These are phyloP conservation scores for Colletotrichum truncatum DNA, from an alignment of 2,329 filamentous ascomycete species.

Conservation along the genomic window DNA sequence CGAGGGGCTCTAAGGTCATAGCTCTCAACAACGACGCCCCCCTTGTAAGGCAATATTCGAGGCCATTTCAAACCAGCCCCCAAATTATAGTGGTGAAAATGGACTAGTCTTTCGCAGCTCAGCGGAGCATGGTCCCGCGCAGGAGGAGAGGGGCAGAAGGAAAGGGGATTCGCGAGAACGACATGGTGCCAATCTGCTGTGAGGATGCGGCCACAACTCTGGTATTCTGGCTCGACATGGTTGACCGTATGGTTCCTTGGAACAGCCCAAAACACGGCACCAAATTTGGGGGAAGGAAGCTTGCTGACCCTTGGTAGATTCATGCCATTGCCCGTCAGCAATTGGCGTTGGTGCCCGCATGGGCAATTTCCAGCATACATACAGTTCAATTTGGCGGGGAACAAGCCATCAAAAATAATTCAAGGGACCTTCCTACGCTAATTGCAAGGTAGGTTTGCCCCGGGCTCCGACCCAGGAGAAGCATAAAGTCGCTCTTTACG, in stretches of 20 bases:
- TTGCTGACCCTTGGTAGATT: slow-evolving; percentile 15
- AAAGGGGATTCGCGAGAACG: too few species aligned
- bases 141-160: not conserved
- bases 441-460: not conserved
- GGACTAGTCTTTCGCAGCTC: not conserved
- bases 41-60: slow-evolving; percentile 19
- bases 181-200: not conserved
- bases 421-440: slow-evolving; percentile 2
- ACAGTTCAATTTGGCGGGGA: not conserved
- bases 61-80: slow-evolving; percentile 16
- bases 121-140: not conserved
- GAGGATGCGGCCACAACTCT: slow-evolving; percentile 9
- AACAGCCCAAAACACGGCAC: not conserved
- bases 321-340: slow-evolving; percentile 3
- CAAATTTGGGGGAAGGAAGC: not conserved
- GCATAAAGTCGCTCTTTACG: slow-evolving; percentile 4
- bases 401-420: not conserved
- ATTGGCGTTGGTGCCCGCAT: not conserved
- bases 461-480: not conserved
- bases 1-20: slow-evolving; percentile 10
- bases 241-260: not conserved
- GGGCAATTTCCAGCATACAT: slow-evolving; percentile 16
- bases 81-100: slow-evolving; percentile 6
- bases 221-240: not conserved
- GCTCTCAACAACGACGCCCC: not conserved